A percentile compares a stretch with the other conserved stretches of the same genome.
These are phyloP conservation scores for Lepidium aucheri DNA, from an alignment of 345 rosid species.

Conservation along the genomic window DNA sequence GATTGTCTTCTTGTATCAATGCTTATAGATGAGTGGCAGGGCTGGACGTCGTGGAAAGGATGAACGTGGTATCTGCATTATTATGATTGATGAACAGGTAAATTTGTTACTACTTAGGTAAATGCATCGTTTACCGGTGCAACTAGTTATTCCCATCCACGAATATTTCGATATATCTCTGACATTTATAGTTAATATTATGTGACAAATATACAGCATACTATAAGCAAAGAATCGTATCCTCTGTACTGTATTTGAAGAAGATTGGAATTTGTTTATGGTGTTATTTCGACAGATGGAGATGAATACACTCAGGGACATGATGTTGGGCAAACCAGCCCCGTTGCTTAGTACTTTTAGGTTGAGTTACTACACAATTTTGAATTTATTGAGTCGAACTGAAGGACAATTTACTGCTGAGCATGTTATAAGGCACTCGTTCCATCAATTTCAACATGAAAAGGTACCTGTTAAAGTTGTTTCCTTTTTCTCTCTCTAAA, in stretches of 20 bases:
- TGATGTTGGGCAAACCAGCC: constrained; percentile 98
- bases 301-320: constrained; percentile 80
- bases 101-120: background rate
- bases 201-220: background rate
- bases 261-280: constrained; percentile 5
- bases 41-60: constrained; percentile 99
- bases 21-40: constrained; percentile 90
- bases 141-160: background rate
- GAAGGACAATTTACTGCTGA: constrained; percentile 99
- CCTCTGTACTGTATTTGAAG: constrained; percentile 2
- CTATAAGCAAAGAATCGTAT: background rate
- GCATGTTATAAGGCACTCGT: constrained; percentile 87
- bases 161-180: background rate
- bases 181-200: background rate
- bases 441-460: constrained; percentile 95
- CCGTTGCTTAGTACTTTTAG: constrained; percentile 98
- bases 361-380: constrained; percentile 92
- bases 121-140: background rate
- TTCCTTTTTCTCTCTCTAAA: background rate
- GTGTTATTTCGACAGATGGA: constrained; percentile 58
- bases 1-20: constrained; percentile 8
- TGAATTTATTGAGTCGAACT: constrained; percentile 96
- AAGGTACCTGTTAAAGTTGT: constrained; percentile 46
- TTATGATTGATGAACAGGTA: constrained; percentile 97
- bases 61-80: constrained; percentile 90